A percentile compares a stretch with the other conserved stretches of the same genome.
Conservation (phyloP, 352 stramenopile genomes). For the Phytophthora multivora region DNA sequence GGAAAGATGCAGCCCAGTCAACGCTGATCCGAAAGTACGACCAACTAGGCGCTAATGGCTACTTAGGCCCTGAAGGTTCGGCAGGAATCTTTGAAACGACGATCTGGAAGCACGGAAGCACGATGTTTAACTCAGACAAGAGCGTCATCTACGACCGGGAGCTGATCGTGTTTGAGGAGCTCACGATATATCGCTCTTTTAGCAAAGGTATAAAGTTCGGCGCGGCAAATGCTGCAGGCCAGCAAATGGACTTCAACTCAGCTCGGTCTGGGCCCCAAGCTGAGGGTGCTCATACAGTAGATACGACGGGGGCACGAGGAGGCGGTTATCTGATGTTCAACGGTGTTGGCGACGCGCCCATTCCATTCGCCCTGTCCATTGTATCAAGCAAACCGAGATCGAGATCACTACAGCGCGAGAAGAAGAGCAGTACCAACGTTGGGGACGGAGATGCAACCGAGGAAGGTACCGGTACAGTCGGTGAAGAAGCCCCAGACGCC, state of each 20-base stretch:
- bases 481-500: neutral
- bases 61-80: conserved; percentile 78
- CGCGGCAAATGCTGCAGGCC: conserved; percentile 23
- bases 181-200: conserved; percentile 84
- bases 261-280: conserved; percentile 34
- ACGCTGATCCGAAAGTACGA: conserved; percentile 79
- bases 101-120: conserved; percentile 84
- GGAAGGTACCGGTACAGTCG: neutral
- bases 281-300: conserved; percentile 46
- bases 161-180: conserved; percentile 76
- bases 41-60: conserved; percentile 75
- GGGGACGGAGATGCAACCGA: conserved; percentile 10
- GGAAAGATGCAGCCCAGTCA: conserved; percentile 21
- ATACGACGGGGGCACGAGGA: conserved; percentile 50
- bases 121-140: conserved; percentile 84
- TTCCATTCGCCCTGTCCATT: conserved; percentile 78
- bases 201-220: conserved; percentile 60
- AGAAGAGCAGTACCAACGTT: conserved; percentile 2
- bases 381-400: conserved; percentile 36
- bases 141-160: conserved; percentile 80
- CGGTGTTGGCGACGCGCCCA: conserved; percentile 78
- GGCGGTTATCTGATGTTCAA: conserved; percentile 90
- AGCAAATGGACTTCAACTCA: conserved; percentile 57
- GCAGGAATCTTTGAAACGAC: conserved; percentile 80
- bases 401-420: conserved; percentile 8